Percentiles rank a stretch among this genome's conserved stretches.
phyloP scores from a whole-genome alignment of 2,329 filamentous ascomycete species.

The Orbilia quercus region DNA sequence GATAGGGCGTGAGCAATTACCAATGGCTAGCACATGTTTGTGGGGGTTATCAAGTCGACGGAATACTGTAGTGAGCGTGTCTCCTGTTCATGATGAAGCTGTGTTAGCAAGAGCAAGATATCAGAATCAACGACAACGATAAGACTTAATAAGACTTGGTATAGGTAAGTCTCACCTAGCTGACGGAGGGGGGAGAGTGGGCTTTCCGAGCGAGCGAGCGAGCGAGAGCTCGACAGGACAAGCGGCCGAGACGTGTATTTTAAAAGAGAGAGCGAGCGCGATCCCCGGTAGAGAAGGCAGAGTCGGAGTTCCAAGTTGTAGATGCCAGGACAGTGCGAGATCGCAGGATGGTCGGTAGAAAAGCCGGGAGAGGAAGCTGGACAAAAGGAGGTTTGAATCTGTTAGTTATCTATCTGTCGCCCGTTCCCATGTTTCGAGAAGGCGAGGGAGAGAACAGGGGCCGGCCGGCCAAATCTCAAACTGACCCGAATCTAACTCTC shows the following conservation, averaged over 20 bases:
- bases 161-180: too few relatives aligned
- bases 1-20: background rate
- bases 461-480: background rate
- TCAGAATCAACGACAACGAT: background rate
- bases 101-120: background rate
- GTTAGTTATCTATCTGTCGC: background rate
- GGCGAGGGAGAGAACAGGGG: background rate
- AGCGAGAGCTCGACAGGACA: too few relatives aligned
- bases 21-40: background rate
- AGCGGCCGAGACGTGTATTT: too few relatives aligned
- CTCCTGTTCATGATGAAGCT: background rate
- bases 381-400: background rate
- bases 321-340: background rate
- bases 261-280: too few relatives aligned
- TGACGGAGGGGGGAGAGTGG: too few relatives aligned
- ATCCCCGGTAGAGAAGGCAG: too few relatives aligned
- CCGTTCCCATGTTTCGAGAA: slow-evolving; percentile 1
- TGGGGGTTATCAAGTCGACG: background rate
- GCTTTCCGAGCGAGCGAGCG: too few relatives aligned
- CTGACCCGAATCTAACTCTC: background rate
- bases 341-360: background rate
- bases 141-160: too few relatives aligned
- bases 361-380: slow-evolving; percentile 4
- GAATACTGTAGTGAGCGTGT: background rate
- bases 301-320: background rate